Conservation (phyloP, 2,329 filamentous ascomycete genomes). For the Apiospora kogelbergensis region DNA sequence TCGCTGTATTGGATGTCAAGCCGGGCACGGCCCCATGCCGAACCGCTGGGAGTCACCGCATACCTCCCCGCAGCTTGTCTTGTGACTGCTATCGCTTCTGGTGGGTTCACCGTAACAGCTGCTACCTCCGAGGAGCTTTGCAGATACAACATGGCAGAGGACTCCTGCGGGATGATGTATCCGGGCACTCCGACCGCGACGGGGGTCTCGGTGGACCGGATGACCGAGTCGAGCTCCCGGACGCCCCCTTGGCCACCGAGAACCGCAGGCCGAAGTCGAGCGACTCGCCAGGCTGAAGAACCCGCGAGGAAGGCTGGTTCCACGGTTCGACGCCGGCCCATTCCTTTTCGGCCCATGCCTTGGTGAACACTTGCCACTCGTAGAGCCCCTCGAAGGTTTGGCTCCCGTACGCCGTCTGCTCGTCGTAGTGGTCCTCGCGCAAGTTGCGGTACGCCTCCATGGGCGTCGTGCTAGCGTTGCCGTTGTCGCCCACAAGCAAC, state of each 20-base stretch:
- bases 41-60: constrained; percentile 40
- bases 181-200: constrained; percentile 54
- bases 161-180: constrained; percentile 51
- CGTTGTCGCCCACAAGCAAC: constrained; percentile 31
- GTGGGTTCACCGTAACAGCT: constrained; percentile 39
- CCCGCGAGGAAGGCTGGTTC: constrained; percentile 52
- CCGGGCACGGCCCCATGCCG: constrained; percentile 49
- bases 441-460: constrained; percentile 58
- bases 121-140: constrained; percentile 38
- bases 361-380: constrained; percentile 56
- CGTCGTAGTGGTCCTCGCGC: constrained; percentile 38
- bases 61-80: constrained; percentile 34
- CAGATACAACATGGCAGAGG: constrained; percentile 45
- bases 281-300: constrained; percentile 42
- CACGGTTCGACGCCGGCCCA: constrained; percentile 52
- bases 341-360: constrained; percentile 56
- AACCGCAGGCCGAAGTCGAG: constrained; percentile 53
- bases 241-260: constrained; percentile 43
- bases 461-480: constrained; percentile 30
- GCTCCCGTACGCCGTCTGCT: constrained; percentile 44
- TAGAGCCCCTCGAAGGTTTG: constrained; percentile 62
- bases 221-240: constrained; percentile 46
- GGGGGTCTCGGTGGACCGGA: constrained; percentile 43
- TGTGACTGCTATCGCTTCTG: constrained; percentile 35
- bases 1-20: constrained; percentile 49